Evolutionary conservation across 1,284 basidiomycete species (phyloP).

Genomic region (Omphalotus olearius): DNA sequence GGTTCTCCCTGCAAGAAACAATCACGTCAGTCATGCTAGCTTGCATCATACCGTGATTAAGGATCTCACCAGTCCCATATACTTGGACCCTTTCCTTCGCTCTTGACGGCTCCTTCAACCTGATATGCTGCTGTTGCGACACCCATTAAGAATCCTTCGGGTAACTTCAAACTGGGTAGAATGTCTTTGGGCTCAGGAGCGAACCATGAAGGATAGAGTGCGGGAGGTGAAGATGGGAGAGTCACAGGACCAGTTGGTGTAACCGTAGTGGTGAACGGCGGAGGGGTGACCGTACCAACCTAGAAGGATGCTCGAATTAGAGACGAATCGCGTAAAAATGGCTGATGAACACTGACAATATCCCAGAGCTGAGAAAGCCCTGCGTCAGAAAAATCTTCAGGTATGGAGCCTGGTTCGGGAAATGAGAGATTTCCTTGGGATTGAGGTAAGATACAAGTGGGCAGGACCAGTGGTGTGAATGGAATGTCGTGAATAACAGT

Average conservation of each 20-base stretch:
- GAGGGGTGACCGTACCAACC: constrained; percentile 40
- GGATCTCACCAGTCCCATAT: constrained; percentile 37
- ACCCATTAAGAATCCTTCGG: constrained; percentile 41
- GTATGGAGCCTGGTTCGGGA: constrained; percentile 35
- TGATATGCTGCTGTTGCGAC: constrained; percentile 46
- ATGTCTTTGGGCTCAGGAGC: constrained; percentile 36
- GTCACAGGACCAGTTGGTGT: constrained; percentile 33
- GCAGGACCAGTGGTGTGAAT: neutral
- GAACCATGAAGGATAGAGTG: constrained; percentile 42
- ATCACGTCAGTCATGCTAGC: neutral
- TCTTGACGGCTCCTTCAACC: constrained; percentile 44
- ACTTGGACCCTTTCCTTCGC: constrained; percentile 44
- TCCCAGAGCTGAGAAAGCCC: constrained; percentile 39
- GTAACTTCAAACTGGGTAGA: constrained; percentile 36
- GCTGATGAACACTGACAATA: constrained; percentile 28
- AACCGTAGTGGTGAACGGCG: constrained; percentile 43
- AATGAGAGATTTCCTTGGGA: constrained; percentile 18
- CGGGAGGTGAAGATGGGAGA: constrained; percentile 38
- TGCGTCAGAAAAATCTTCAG: constrained; percentile 33
- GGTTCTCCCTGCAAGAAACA: constrained; percentile 26
- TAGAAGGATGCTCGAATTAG: constrained; percentile 14
- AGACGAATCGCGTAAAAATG: neutral
- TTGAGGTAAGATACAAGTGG: neutral
- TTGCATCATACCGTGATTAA: neutral
- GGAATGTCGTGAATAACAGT: too few species aligned